phyloP scores from a whole-genome alignment of 352 stramenopile species.

The Phytophthora tubulina region DNA sequence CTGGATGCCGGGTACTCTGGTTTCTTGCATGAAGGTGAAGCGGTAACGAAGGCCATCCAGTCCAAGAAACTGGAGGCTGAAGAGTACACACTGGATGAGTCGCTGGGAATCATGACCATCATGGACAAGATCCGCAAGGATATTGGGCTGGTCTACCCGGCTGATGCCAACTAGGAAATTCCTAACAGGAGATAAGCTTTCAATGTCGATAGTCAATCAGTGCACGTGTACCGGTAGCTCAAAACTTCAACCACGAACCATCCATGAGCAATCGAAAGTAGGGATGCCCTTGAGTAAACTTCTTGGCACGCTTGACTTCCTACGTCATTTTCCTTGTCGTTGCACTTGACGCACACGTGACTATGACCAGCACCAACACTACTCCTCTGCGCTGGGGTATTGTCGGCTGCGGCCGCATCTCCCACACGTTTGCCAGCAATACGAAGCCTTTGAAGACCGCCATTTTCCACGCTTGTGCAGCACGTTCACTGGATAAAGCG shows the following conservation, averaged over 20 bases:
- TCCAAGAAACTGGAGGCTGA: slow-evolving; percentile 49
- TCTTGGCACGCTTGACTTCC: not conserved
- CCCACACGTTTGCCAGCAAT: slow-evolving; percentile 63
- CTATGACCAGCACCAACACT: slow-evolving; percentile 9
- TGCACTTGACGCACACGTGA: slow-evolving; percentile 1
- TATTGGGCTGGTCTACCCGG: slow-evolving; percentile 54
- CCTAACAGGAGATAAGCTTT: not conserved
- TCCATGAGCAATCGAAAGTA: slow-evolving; percentile 11
- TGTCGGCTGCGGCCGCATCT: slow-evolving; percentile 73
- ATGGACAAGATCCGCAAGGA: slow-evolving; percentile 72
- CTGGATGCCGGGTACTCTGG: slow-evolving; percentile 60
- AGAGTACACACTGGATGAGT: slow-evolving; percentile 65
- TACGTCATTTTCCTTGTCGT: slow-evolving; percentile 24
- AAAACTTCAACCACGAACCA: slow-evolving; percentile 32
- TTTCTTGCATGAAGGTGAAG: slow-evolving; percentile 80
- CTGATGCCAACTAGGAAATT: slow-evolving; percentile 26
- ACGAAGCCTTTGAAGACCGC: slow-evolving; percentile 32
- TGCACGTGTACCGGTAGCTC: not conserved
- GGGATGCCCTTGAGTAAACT: not conserved
- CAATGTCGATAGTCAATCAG: not conserved
- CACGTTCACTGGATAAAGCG: slow-evolving; percentile 55
- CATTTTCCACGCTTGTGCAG: slow-evolving; percentile 53
- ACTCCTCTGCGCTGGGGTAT: slow-evolving; percentile 64
- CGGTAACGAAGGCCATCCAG: slow-evolving; percentile 68
- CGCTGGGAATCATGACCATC: slow-evolving; percentile 59